These are phyloP conservation scores for Rickenella mellea DNA, from an alignment of 768 basidiomycete genomes.

Conservation along the genomic window DNA sequence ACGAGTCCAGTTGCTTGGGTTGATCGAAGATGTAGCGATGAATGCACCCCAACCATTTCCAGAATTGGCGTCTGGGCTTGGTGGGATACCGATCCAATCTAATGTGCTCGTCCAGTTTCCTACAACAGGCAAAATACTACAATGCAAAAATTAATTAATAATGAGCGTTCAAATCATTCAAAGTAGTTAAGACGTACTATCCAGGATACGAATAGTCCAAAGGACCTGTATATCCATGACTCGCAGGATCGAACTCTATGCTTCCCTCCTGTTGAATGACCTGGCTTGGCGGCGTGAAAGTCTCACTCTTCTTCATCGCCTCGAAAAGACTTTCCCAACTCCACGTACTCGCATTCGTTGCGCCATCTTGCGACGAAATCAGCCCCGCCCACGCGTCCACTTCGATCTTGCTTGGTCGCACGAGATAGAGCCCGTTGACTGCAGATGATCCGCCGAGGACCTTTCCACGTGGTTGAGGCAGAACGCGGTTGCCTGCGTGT, in stretches of 20 bases:
- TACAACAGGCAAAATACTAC: conserved; percentile 39
- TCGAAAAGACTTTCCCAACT: conserved; percentile 35
- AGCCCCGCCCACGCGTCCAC: conserved; percentile 37
- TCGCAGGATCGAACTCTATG: conserved; percentile 34
- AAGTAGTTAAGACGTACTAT: conserved; percentile 29
- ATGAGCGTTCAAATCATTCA: background rate
- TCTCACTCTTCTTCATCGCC: conserved; percentile 43
- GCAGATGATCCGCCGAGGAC: conserved; percentile 62
- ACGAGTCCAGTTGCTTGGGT: conserved; percentile 53
- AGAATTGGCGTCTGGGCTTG: conserved; percentile 31
- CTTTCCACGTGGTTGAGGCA: conserved; percentile 57
- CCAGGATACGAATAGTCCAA: conserved; percentile 41
- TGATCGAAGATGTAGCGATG: conserved; percentile 50
- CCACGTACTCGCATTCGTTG: conserved; percentile 26
- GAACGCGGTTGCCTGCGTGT: conserved; percentile 28
- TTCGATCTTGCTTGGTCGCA: conserved; percentile 41
- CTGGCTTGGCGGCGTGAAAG: conserved; percentile 40
- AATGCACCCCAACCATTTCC: conserved; percentile 42
- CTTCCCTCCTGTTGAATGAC: conserved; percentile 28
- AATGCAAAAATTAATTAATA: background rate
- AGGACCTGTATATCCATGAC: conserved; percentile 45
- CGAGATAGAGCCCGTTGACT: conserved; percentile 61
- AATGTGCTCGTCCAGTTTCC: conserved; percentile 49
- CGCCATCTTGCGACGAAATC: conserved; percentile 24
- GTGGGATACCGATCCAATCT: conserved; percentile 31